Base-by-base conservation (phyloP, 164 flowering plant species). In the Liriodendron chinense region DNA sequence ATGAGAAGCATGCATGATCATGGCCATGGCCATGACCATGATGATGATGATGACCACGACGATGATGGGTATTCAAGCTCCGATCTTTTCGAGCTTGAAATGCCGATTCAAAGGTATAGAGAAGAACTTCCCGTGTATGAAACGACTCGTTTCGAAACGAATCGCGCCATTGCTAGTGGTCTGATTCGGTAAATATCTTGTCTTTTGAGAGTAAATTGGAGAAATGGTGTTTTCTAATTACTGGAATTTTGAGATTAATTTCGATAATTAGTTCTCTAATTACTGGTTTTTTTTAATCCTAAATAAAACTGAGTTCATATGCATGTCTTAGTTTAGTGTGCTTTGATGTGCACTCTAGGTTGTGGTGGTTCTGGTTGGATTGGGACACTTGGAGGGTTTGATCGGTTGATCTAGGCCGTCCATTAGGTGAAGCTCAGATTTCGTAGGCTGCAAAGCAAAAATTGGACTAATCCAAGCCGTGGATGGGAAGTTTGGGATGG, bases 71-170 rank as follows among this genome's bases (percentile, higher is more conserved):
- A 72, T 77, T 82, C 97, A 16, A 96, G 99, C 74, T 96, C 99
- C 1, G 99, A 96, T 87, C 82, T 96, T 9, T 96, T 96, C 77
- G 99, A 96, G 69, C 84, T 96, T 25, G 97, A 93, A 71, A 86
- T 88, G 70, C 97, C 94, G 24, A 81, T 82, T 57, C 90, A 80
- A 2, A 76, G 96, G 84, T 90, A 89, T 47, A 23, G 82, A 1
- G 90, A 94, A 79, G 99, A 95, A 72, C 79, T 95, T 65, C 98
- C 98, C 0, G 98, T 95, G 61, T 95, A 91, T 78, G 98, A 90
- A 78, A 93, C 98, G 5, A 95, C 98, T 3, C 88, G 83, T 84
- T 78, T 93, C 26, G 83, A 69, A 53, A 87, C 89, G 3, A 93
- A 90, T 84, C 86, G 90, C 76, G 92, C 91, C 78, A 88, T 90